phyloP scores from a whole-genome alignment of 1,139 yeast species.

The Arxiozyma telluris region DNA sequence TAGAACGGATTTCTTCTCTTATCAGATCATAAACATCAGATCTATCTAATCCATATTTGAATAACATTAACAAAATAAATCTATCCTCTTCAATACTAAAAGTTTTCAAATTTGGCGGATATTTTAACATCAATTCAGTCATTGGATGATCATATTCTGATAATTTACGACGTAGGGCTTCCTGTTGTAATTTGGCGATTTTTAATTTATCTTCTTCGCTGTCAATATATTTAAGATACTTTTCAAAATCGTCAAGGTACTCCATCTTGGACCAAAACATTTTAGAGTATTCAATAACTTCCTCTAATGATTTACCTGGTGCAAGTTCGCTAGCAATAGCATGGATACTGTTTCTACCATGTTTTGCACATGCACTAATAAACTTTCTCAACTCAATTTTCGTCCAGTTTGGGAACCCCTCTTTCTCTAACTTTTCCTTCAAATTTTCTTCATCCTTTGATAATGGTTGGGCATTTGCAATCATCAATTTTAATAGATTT shows the following conservation, averaged over 20 bases:
- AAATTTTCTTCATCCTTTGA: conserved; percentile 57
- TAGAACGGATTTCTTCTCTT: conserved; percentile 48
- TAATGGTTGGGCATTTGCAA: conserved; percentile 54
- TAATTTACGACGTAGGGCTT: conserved; percentile 55
- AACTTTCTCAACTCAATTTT: conserved; percentile 64
- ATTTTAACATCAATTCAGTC: conserved; percentile 50
- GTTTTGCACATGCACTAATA: conserved; percentile 49
- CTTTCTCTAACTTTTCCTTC: conserved; percentile 44
- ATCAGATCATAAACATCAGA: conserved; percentile 57
- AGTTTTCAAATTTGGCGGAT: conserved; percentile 53
- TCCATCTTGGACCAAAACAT: conserved; percentile 57
- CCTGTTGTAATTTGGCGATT: conserved; percentile 52
- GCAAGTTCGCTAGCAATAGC: conserved; percentile 56
- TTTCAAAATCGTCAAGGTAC: conserved; percentile 64
- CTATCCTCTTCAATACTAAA: conserved; percentile 68
- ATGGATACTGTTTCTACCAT: conserved; percentile 55
- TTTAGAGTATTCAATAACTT: conserved; percentile 53
- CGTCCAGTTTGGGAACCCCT: conserved; percentile 61
- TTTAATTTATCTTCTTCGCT: conserved; percentile 61
- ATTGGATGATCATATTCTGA: conserved; percentile 55
- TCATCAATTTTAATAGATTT: conserved; percentile 50
- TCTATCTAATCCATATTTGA: conserved; percentile 55
- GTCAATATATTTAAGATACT: conserved; percentile 57
- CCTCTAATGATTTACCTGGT: conserved; percentile 51
- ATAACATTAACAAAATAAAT: conserved; percentile 55